Evolutionary conservation across 805 yeast species (phyloP).

Genomic region (Suhomyces prunicola): DNA sequence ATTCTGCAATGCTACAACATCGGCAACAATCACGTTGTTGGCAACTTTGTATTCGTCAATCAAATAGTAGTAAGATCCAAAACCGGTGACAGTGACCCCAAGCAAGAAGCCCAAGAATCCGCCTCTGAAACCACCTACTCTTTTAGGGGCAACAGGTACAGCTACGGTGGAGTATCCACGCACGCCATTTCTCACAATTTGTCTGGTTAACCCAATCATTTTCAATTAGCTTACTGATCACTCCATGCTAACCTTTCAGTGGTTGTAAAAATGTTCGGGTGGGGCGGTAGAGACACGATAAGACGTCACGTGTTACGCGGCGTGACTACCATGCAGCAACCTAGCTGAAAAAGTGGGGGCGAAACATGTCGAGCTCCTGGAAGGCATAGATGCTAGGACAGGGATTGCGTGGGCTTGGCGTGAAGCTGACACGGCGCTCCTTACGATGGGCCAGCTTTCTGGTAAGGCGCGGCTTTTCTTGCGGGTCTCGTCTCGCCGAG

Average conservation of each 20-base stretch:
- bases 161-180: conserved; percentile 31
- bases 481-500: background rate
- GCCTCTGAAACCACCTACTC: conserved; percentile 42
- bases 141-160: conserved; percentile 23
- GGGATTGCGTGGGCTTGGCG: background rate
- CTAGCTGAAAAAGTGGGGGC: background rate
- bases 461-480: background rate
- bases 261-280: background rate
- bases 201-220: conserved; percentile 17
- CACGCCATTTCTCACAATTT: conserved; percentile 11
- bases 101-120: conserved; percentile 72
- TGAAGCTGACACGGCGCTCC: background rate
- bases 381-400: background rate
- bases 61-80: conserved; percentile 72
- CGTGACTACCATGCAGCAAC: background rate
- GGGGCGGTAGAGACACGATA: background rate
- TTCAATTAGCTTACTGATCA: background rate
- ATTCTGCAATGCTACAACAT: conserved; percentile 66
- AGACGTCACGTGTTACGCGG: background rate
- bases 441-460: background rate
- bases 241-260: background rate
- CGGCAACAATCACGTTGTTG: conserved; percentile 69
- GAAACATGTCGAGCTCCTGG: background rate
- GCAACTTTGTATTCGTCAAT: conserved; percentile 74
- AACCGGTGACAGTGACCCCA: conserved; percentile 74